phyloP scores from a whole-genome alignment of 2,329 filamentous ascomycete genomes.

The Mycosphaerella sp. region DNA sequence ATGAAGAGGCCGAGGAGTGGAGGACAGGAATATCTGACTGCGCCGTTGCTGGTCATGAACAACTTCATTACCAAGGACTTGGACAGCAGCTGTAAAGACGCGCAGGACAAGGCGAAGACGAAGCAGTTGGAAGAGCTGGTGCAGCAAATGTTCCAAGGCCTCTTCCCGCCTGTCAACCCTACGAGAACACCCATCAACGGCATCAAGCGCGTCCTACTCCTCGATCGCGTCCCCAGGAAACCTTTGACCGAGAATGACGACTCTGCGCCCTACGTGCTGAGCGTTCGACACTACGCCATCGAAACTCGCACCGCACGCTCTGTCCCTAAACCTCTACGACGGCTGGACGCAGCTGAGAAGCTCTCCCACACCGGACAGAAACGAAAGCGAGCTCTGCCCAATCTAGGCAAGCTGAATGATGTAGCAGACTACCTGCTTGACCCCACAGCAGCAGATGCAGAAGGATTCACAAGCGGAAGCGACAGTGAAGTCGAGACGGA shows the following conservation, averaged over 20 bases:
- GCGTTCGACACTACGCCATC: slow-evolving; percentile 90
- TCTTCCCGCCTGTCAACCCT: slow-evolving; percentile 93
- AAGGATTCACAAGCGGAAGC: slow-evolving; percentile 85
- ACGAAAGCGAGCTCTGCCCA: slow-evolving; percentile 58
- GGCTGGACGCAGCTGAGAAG: slow-evolving; percentile 80
- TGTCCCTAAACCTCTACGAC: slow-evolving; percentile 73
- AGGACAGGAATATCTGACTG: slow-evolving; percentile 73
- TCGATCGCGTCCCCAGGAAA: slow-evolving; percentile 66
- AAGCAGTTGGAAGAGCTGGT: slow-evolving; percentile 90
- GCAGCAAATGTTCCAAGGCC: slow-evolving; percentile 89
- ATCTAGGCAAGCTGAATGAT: slow-evolving; percentile 84
- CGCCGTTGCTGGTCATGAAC: slow-evolving; percentile 97
- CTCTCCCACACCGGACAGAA: slow-evolving; percentile 52
- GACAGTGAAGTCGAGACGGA: slow-evolving; percentile 93
- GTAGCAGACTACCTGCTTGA: slow-evolving; percentile 93
- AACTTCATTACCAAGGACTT: slow-evolving; percentile 65
- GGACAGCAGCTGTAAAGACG: slow-evolving; percentile 31
- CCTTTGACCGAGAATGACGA: slow-evolving; percentile 21
- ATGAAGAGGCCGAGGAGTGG: slow-evolving; percentile 76
- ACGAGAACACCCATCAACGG: slow-evolving; percentile 82
- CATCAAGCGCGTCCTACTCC: slow-evolving; percentile 83
- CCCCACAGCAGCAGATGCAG: slow-evolving; percentile 60
- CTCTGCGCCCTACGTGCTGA: slow-evolving; percentile 61
- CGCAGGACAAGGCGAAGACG: slow-evolving; percentile 48
- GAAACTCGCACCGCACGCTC: slow-evolving; percentile 74